These are phyloP conservation scores for Myxozyma sirexii DNA, from an alignment of 805 yeast species.

Conservation along the genomic window DNA sequence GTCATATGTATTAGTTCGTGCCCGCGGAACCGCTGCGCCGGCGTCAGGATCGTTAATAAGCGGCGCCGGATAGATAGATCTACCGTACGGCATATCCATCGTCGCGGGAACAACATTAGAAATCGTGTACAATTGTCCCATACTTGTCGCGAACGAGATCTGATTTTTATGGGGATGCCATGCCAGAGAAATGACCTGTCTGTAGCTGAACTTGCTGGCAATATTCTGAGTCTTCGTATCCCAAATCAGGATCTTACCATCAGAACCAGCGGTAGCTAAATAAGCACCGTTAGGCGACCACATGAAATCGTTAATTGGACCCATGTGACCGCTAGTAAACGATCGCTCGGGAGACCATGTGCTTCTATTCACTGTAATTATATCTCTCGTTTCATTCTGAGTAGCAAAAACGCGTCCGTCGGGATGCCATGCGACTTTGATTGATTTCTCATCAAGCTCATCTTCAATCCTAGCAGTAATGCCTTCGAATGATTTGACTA, in stretches of 20 bases:
- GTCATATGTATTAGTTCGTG: slow-evolving; percentile 25
- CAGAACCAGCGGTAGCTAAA: slow-evolving; percentile 62
- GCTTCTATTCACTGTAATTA: slow-evolving; percentile 38
- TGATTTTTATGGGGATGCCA: slow-evolving; percentile 46
- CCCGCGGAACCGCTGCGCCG: slow-evolving; percentile 34
- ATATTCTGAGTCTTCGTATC: slow-evolving; percentile 48
- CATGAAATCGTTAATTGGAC: slow-evolving; percentile 52
- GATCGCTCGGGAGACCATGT: slow-evolving; percentile 37
- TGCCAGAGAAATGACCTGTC: slow-evolving; percentile 46
- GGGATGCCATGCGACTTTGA: slow-evolving; percentile 70
- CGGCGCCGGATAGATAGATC: slow-evolving; percentile 24
- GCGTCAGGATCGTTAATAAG: slow-evolving; percentile 43
- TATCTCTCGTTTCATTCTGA: slow-evolving; percentile 54
- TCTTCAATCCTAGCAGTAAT: slow-evolving; percentile 39
- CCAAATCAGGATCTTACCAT: slow-evolving; percentile 59
- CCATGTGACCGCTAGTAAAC: slow-evolving; percentile 37
- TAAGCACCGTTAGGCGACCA: slow-evolving; percentile 65
- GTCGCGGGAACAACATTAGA: slow-evolving; percentile 34
- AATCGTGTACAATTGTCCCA: slow-evolving; percentile 41
- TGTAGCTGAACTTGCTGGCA: slow-evolving; percentile 37
- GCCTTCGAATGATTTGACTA: slow-evolving; percentile 37
- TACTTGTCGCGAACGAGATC: slow-evolving; percentile 40
- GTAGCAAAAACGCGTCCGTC: slow-evolving; percentile 69
- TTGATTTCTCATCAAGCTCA: slow-evolving; percentile 50
- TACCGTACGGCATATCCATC: slow-evolving; percentile 38